Evolutionary conservation across 1,284 basidiomycete species (phyloP).

Genomic region (Pisolithus thermaeus): DNA sequence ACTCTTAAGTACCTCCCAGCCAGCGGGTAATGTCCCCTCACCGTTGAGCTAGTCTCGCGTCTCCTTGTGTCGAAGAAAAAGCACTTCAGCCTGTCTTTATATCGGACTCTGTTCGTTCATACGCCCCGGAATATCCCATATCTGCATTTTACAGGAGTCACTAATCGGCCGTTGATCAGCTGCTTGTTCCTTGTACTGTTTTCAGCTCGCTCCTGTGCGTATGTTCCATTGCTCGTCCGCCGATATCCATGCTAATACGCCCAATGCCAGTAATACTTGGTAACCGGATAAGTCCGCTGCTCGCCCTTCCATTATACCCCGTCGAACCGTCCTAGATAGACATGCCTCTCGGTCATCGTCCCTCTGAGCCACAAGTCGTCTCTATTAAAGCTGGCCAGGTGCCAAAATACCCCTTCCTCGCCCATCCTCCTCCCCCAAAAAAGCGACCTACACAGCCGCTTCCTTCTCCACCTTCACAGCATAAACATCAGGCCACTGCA

Average conservation of each 20-base stretch:
- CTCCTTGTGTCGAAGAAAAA: background rate
- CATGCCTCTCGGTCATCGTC: conserved; percentile 3
- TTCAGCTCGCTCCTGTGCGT: conserved; percentile 8
- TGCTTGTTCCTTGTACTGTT: conserved; percentile 2
- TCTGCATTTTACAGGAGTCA: conserved; percentile 5
- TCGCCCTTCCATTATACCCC: background rate
- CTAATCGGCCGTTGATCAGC: conserved; percentile 1
- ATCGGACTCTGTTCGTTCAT: background rate
- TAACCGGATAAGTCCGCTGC: conserved; percentile 7
- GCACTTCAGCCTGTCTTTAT: conserved; percentile 1
- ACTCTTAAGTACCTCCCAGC: conserved; percentile 16
- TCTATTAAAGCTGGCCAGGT: conserved; percentile 11
- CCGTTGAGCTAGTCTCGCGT: conserved; percentile 19
- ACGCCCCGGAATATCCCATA: background rate
- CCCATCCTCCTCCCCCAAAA: conserved; percentile 38
- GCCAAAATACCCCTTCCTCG: conserved; percentile 35
- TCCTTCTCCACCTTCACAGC: conserved; percentile 13
- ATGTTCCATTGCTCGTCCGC: background rate
- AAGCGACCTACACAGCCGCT: conserved; percentile 15
- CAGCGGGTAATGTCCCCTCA: background rate
- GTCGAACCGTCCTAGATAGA: background rate
- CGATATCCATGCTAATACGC: conserved; percentile 7
- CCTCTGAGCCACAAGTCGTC: conserved; percentile 10
- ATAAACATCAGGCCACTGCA: conserved; percentile 9
- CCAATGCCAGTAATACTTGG: background rate